These are phyloP conservation scores for Thamnidium elegans DNA, from an alignment of 192 early-diverging fungal genomes.

Conservation along the genomic window DNA sequence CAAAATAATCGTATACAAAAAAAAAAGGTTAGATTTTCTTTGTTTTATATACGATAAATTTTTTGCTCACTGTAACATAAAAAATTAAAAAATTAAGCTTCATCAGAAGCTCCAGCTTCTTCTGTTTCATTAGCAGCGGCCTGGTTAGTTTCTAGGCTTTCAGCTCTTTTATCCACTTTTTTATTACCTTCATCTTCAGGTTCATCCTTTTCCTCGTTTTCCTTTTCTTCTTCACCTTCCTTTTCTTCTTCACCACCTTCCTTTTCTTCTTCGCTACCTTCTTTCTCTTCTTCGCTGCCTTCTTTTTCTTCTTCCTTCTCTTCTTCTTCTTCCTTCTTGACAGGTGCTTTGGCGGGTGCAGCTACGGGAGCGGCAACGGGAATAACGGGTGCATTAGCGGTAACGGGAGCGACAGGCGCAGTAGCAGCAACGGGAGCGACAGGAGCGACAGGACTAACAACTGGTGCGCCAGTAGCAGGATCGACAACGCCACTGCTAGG, in stretches of 20 bases:
- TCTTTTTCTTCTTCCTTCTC: neutral
- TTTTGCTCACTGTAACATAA: no score
- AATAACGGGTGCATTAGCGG: no score
- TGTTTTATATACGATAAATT: no score
- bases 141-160: no score
- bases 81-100: conserved; percentile 8
- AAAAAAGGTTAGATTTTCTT: no score
- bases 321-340: conserved; percentile 3
- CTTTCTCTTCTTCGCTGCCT: neutral
- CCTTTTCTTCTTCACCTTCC: neutral
- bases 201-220: neutral
- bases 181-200: neutral
- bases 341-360: neutral
- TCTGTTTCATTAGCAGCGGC: no score
- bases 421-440: no score
- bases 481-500: no score
- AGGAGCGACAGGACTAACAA: neutral
- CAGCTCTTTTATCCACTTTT: no score
- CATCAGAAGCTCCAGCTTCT: neutral
- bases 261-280: neutral
- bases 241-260: neutral
- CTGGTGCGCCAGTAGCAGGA: neutral
- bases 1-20: no score
- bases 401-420: neutral
- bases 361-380: neutral